Evolutionary conservation across 179 eudicot genomes (phyloP).

Genomic region (Beta corolliflora): DNA sequence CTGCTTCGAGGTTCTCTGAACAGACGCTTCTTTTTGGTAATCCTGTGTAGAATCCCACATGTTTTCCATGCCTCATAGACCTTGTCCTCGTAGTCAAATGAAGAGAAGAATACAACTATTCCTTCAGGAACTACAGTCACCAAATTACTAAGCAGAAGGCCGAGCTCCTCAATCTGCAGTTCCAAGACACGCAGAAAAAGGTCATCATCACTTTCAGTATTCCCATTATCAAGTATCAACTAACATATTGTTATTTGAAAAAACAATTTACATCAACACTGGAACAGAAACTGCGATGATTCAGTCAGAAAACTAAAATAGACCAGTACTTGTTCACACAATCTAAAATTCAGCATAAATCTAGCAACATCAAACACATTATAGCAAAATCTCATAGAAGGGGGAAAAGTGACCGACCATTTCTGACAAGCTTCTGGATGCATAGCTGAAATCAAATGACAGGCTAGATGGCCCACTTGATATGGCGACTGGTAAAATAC

Average conservation of each 20-base stretch:
- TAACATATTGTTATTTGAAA: background rate
- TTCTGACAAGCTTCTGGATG: constrained; percentile 61
- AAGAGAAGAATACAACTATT: constrained; percentile 84
- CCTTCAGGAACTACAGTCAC: constrained; percentile 83
- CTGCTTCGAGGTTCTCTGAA: constrained; percentile 89
- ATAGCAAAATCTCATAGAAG: background rate
- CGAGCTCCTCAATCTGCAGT: constrained; percentile 83
- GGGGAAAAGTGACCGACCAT: constrained; percentile 48
- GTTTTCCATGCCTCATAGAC: constrained; percentile 82
- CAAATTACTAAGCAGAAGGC: constrained; percentile 81
- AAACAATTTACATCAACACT: background rate
- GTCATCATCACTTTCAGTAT: background rate
- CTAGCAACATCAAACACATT: background rate
- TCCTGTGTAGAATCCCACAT: constrained; percentile 76
- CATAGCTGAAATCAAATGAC: constrained; percentile 82
- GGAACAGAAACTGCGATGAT: background rate
- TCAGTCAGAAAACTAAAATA: background rate
- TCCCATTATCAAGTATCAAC: background rate
- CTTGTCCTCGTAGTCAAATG: constrained; percentile 78
- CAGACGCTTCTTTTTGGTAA: constrained; percentile 67
- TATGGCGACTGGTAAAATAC: constrained; percentile 79
- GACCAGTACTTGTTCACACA: background rate
- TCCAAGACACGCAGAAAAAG: constrained; percentile 15
- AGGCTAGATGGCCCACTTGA: constrained; percentile 83
- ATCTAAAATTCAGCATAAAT: background rate